Conservation (phyloP, 441 rosid genomes). For the Raphanus hybrid region DNA sequence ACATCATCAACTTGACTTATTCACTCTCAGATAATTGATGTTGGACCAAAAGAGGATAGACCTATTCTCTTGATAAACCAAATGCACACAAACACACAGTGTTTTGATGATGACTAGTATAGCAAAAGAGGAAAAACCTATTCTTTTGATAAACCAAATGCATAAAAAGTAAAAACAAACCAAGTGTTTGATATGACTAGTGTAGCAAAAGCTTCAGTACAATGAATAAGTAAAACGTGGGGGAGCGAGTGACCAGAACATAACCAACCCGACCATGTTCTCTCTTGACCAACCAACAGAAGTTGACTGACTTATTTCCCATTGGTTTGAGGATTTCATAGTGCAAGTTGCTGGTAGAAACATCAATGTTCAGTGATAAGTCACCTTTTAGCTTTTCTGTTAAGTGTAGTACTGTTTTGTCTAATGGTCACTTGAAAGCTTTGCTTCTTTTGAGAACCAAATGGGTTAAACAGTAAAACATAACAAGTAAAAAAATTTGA, state of each 20-base stretch:
- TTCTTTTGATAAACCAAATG: slow-evolving; percentile 12
- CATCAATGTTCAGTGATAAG: slow-evolving; percentile 35
- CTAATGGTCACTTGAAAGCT: slow-evolving; percentile 29
- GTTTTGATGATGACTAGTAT: slow-evolving; percentile 25
- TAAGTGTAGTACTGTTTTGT: slow-evolving; percentile 40
- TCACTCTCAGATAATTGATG: slow-evolving; percentile 16
- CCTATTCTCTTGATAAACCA: slow-evolving; percentile 3
- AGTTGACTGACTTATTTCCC: slow-evolving; percentile 31
- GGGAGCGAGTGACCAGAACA: slow-evolving; percentile 18
- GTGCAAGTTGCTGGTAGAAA: slow-evolving; percentile 39
- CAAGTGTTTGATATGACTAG: slow-evolving; percentile 17
- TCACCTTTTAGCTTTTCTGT: slow-evolving; percentile 31
- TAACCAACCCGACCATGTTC: slow-evolving; percentile 30
- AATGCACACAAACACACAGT: slow-evolving; percentile 19
- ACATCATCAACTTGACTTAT: slow-evolving; percentile 26
- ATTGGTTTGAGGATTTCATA: slow-evolving; percentile 39
- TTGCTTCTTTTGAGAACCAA: slow-evolving; percentile 31
- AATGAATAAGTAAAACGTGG: slow-evolving; percentile 15
- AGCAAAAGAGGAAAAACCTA: slow-evolving; percentile 11
- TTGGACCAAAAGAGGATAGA: slow-evolving; percentile 20
- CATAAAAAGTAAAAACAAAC: slow-evolving; percentile 20
- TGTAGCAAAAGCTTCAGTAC: slow-evolving; percentile 22
- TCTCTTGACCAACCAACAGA: slow-evolving; percentile 30
- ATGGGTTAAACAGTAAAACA: slow-evolving; percentile 25
- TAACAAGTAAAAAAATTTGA: not conserved